These are phyloP conservation scores for Xylaria sp. DNA, from an alignment of 495 filamentous ascomycete genomes.

Conservation along the genomic window DNA sequence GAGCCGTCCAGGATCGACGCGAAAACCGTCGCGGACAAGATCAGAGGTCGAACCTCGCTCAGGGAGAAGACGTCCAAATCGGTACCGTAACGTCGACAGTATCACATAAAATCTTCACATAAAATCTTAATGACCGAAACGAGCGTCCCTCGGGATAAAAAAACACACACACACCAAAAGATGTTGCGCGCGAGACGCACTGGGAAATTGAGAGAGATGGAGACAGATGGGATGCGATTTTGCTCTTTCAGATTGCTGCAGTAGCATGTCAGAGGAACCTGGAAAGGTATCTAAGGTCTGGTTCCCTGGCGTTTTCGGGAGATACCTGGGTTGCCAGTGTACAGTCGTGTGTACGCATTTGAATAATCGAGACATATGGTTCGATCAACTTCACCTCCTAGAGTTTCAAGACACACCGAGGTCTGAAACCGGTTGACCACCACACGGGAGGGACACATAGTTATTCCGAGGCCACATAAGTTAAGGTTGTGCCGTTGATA, in stretches of 20 bases:
- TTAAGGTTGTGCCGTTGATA: not conserved
- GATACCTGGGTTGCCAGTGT: not conserved
- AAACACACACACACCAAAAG: not conserved
- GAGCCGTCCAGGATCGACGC: slow-evolving; percentile 30
- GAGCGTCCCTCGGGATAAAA: not conserved
- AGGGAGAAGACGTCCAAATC: slow-evolving; percentile 17
- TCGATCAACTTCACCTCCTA: not conserved
- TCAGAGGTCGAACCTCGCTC: slow-evolving; percentile 11
- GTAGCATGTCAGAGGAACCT: not conserved
- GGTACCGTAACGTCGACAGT: not conserved
- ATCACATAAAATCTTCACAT: too few species aligned
- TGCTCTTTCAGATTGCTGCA: not conserved
- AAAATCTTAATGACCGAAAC: not conserved
- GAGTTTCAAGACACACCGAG: not conserved
- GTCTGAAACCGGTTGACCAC: not conserved
- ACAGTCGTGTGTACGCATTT: not conserved
- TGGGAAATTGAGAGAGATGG: not conserved
- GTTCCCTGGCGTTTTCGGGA: not conserved
- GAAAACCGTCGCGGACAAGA: slow-evolving; percentile 20
- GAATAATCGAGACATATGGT: not conserved
- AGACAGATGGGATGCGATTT: not conserved
- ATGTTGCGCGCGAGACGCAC: not conserved
- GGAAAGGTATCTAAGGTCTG: not conserved
- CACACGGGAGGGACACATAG: not conserved
- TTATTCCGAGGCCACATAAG: not conserved